Base-by-base conservation (phyloP, 768 basidiomycete species). In the Rhizopogon salebrosus region DNA sequence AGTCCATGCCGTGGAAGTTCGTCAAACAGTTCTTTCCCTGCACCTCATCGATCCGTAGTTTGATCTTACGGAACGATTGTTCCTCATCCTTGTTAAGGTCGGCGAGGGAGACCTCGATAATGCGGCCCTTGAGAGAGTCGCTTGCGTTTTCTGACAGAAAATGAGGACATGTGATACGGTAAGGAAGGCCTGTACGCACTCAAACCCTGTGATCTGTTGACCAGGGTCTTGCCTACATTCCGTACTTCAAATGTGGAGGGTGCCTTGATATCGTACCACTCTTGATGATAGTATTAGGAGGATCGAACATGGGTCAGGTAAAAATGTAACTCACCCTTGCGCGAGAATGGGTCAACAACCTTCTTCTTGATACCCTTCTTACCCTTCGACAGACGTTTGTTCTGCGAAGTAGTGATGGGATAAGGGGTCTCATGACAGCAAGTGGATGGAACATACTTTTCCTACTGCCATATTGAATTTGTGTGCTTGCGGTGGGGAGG, bases 301-400 rank as follows among this genome's bases (percentile, higher is more conserved):
- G 54, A 40, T 37, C 4, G 3, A 18, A 37, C 5, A 31, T 22
- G 9, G 6, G 20, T 1, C n/a, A 23, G 4, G 31, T 31, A 54
- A 45, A 46, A 57, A 23, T 53, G 20, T 36, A 13, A 54, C 65
- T 60, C 64, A 95, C 95, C 95, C 78, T 99, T 99, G 80, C 97
- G 87, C 61, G 95, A 87, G 89, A 99, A 97, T 59, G 97, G 94
- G 83, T 99, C 97, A 58, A 99, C 93, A 71, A 97, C 94, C 87
- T 98, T 97, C 81, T 98, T 99, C 93, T 99, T 99, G 80, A 98
- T 87, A 72, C 92, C 93, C 80, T 95, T 95, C 84, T 95, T 95
- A 66, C 93, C 93, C 79, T 97, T 97, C 46, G 93, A 94, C 63
- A 95, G 83, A 70, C 93, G 87, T 78, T 99, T 99, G 80, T 98